Conservation (phyloP, 805 yeast species). For the Metschnikowia borealis region DNA sequence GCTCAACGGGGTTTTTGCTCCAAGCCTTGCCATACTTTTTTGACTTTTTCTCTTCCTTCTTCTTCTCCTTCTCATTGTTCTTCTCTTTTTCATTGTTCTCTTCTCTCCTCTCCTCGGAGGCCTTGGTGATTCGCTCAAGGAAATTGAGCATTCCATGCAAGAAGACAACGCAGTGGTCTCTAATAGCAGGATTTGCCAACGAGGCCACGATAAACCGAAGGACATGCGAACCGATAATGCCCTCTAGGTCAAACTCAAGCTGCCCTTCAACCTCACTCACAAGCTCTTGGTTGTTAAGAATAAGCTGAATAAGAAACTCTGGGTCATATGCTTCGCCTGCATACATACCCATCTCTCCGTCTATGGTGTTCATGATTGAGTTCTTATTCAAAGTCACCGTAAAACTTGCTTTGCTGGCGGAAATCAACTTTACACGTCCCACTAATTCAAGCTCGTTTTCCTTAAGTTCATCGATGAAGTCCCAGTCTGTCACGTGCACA, state of each 20-base stretch:
- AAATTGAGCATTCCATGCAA: constrained; percentile 40
- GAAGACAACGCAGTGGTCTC: constrained; percentile 40
- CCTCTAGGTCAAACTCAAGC: constrained; percentile 47
- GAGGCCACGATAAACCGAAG: constrained; percentile 49
- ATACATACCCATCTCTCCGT: constrained; percentile 19
- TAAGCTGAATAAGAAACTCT: constrained; percentile 60
- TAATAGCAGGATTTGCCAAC: constrained; percentile 33
- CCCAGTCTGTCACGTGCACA: constrained; percentile 62
- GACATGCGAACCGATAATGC: constrained; percentile 53
- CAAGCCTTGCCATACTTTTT: not conserved
- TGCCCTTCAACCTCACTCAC: constrained; percentile 29
- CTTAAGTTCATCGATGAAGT: constrained; percentile 42
- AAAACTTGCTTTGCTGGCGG: constrained; percentile 42
- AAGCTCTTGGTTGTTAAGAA: constrained; percentile 63
- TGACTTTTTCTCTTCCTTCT: not conserved
- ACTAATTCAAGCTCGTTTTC: constrained; percentile 44
- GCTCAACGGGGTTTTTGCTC: not conserved
- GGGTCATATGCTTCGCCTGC: constrained; percentile 52
- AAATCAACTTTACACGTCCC: constrained; percentile 45
- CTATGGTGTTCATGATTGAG: constrained; percentile 47
- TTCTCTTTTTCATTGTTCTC: not conserved
- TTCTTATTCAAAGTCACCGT: constrained; percentile 49
- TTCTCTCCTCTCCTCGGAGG: constrained; percentile 5
- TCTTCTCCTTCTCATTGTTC: too few species aligned
- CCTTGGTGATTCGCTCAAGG: constrained; percentile 1